Conservation (phyloP, 345 rosid species). For the Arabis alpina region DNA sequence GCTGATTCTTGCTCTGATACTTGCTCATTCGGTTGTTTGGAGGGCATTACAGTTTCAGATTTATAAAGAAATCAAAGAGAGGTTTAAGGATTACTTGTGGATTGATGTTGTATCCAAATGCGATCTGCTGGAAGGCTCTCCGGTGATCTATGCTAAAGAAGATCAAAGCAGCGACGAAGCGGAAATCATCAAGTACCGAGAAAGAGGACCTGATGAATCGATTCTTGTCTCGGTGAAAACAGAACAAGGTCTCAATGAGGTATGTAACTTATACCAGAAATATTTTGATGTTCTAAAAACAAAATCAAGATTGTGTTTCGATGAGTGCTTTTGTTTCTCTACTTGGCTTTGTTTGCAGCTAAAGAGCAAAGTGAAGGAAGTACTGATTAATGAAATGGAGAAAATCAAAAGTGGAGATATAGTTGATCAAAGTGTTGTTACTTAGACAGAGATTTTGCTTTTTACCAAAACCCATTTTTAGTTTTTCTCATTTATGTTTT, state of each 20-base stretch:
- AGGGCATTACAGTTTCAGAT: constrained; percentile 61
- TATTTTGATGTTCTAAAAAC: not conserved
- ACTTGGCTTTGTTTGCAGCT: constrained; percentile 51
- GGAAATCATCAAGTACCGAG: constrained; percentile 62
- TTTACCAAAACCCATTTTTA: not conserved
- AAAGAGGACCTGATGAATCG: constrained; percentile 73
- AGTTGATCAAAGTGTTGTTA: constrained; percentile 19
- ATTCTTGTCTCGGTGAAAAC: constrained; percentile 70
- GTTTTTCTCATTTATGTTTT: constrained; percentile 1
- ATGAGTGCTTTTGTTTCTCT: constrained; percentile 24
- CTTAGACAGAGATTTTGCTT: constrained; percentile 17
- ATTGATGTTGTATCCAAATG: constrained; percentile 89
- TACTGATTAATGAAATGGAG: constrained; percentile 61
- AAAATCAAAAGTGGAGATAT: constrained; percentile 48
- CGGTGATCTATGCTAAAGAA: constrained; percentile 61
- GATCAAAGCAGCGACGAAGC: constrained; percentile 49
- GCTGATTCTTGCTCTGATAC: not conserved
- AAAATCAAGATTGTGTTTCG: constrained; percentile 9
- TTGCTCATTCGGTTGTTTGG: constrained; percentile 28
- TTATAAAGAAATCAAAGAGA: constrained; percentile 78
- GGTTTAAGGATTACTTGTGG: constrained; percentile 76
- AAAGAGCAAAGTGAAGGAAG: constrained; percentile 56
- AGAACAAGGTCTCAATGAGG: constrained; percentile 74
- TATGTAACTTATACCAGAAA: constrained; percentile 29
- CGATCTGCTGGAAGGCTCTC: constrained; percentile 70